Percentiles rank a stretch among this genome's conserved stretches.
phyloP scores from a whole-genome alignment of 257 asterid genomes.

The Mitragyna speciosa region DNA sequence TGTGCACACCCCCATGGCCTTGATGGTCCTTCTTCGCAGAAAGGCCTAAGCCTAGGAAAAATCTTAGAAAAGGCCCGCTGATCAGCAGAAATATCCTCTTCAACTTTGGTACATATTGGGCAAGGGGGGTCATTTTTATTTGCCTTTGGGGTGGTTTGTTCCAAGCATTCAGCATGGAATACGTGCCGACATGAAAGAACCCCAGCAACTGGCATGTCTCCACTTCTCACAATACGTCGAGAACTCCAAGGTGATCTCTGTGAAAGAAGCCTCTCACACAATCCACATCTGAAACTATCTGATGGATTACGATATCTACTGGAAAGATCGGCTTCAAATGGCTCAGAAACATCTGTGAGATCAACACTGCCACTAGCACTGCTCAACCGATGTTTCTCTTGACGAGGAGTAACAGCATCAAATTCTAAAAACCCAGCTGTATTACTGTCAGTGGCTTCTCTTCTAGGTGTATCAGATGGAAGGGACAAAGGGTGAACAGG shows the following conservation, averaged over 20 bases:
- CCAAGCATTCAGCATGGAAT: conserved; percentile 95
- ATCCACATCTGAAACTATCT: conserved; percentile 64
- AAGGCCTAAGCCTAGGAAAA: conserved; percentile 66
- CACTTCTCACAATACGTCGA: conserved; percentile 69
- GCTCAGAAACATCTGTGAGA: conserved; percentile 58
- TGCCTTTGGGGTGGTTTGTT: conserved; percentile 81
- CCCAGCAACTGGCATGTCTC: conserved; percentile 94
- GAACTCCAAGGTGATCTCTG: conserved; percentile 97
- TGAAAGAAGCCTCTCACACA: conserved; percentile 84
- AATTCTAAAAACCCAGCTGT: conserved; percentile 39
- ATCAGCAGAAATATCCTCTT: conserved; percentile 65
- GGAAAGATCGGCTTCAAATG: conserved; percentile 44
- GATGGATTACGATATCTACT: conserved; percentile 44
- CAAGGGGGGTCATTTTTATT: conserved; percentile 86
- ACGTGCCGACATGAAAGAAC: conserved; percentile 90
- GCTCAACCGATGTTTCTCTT: conserved; percentile 61
- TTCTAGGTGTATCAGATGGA: conserved; percentile 51
- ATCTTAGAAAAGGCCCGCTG: conserved; percentile 56
- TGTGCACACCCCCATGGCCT: conserved; percentile 80
- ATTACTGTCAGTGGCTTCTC: conserved; percentile 30
- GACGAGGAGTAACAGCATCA: conserved; percentile 47
- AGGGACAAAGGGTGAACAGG: conserved; percentile 85
- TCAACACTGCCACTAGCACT: conserved; percentile 76
- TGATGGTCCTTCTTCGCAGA: conserved; percentile 66
- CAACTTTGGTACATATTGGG: conserved; percentile 66